phyloP scores from a whole-genome alignment of 2,329 filamentous ascomycete species.

The Penicillium sp. region DNA sequence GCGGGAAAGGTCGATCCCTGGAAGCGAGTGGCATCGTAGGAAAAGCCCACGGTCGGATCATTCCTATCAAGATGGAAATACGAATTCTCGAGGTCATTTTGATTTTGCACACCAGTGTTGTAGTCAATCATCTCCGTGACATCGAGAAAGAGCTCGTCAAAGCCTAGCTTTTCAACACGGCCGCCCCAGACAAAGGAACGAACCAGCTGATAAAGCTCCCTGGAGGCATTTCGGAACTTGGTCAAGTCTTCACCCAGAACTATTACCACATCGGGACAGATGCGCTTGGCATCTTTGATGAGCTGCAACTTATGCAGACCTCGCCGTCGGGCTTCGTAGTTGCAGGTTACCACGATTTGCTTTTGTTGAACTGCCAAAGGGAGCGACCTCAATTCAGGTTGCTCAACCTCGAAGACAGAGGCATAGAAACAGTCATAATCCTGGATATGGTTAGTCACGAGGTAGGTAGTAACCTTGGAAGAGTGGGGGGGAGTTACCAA shows the following conservation, averaged over 20 bases:
- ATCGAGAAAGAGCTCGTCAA: conserved; percentile 78
- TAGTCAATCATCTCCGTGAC: conserved; percentile 79
- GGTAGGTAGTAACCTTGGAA: neutral
- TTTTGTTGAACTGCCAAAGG: conserved; percentile 86
- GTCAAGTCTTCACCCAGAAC: conserved; percentile 79
- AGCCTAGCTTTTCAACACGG: conserved; percentile 71
- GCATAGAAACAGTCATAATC: conserved; percentile 76
- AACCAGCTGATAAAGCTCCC: conserved; percentile 66
- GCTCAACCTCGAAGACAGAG: conserved; percentile 74
- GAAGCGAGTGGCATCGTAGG: conserved; percentile 61
- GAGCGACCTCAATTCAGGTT: conserved; percentile 60
- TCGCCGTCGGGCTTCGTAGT: conserved; percentile 73
- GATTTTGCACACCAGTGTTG: conserved; percentile 65
- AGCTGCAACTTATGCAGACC: conserved; percentile 68
- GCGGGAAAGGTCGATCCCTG: conserved; percentile 56
- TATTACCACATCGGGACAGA: conserved; percentile 76
- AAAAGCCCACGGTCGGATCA: conserved; percentile 72
- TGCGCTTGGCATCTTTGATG: conserved; percentile 66
- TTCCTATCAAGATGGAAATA: conserved; percentile 69
- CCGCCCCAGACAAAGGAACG: conserved; percentile 66
- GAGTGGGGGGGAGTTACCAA: conserved; percentile 52
- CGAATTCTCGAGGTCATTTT: conserved; percentile 53
- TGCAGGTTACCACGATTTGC: conserved; percentile 84
- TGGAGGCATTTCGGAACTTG: conserved; percentile 76
- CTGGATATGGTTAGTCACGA: conserved; percentile 17